Evolutionary conservation across 2,329 filamentous ascomycete genomes (phyloP).

Genomic region (Pyrenochaeta sp.): DNA sequence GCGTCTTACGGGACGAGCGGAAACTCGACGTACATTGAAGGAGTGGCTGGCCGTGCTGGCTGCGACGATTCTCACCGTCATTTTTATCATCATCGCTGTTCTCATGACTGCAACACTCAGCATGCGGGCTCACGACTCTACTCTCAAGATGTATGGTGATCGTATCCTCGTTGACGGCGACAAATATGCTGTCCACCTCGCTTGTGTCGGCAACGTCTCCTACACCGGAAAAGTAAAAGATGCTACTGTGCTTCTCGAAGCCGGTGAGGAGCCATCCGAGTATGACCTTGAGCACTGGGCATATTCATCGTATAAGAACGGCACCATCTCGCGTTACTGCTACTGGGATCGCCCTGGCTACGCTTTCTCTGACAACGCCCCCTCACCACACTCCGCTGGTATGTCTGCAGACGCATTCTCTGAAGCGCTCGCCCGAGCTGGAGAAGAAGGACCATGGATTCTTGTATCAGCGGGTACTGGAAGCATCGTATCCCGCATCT

Average conservation of each 20-base stretch:
- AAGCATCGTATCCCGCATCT: conserved; percentile 88
- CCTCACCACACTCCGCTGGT: conserved; percentile 89
- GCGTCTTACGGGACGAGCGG: conserved; percentile 84
- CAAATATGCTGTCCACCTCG: conserved; percentile 87
- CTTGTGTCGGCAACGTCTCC: conserved; percentile 76
- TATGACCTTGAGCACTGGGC: conserved; percentile 81
- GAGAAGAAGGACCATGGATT: conserved; percentile 88
- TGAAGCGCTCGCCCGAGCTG: conserved; percentile 80
- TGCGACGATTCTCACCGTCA: conserved; percentile 73
- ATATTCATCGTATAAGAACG: conserved; percentile 76
- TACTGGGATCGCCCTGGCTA: conserved; percentile 93
- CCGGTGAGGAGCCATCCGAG: conserved; percentile 80
- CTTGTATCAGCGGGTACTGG: conserved; percentile 86
- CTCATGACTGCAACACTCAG: conserved; percentile 82
- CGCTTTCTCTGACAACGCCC: conserved; percentile 88
- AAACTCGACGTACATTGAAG: conserved; percentile 79
- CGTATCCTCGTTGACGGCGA: conserved; percentile 80
- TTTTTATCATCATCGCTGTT: conserved; percentile 73
- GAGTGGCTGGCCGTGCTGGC: conserved; percentile 86
- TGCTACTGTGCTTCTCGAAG: conserved; percentile 88
- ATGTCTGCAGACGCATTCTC: conserved; percentile 91
- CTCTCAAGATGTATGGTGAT: conserved; percentile 75
- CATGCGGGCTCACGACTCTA: conserved; percentile 79
- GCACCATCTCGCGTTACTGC: conserved; percentile 87
- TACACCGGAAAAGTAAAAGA: conserved; percentile 62